phyloP scores from a whole-genome alignment of 2,329 filamentous ascomycete genomes.

The Diatrype stigma region DNA sequence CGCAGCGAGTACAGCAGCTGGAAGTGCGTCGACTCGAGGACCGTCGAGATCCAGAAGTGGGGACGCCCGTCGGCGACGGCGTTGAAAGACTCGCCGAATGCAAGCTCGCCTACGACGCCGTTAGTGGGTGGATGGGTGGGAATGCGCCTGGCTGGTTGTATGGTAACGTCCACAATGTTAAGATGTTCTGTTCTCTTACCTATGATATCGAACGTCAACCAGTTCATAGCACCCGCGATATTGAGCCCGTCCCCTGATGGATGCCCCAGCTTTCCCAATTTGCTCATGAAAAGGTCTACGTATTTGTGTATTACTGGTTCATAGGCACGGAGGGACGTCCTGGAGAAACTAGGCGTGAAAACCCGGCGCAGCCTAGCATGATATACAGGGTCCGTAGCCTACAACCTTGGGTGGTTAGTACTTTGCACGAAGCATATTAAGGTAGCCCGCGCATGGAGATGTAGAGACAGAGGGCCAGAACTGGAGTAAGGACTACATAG shows the following conservation, averaged over 20 bases:
- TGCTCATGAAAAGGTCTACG: conserved; percentile 11
- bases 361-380: conserved; percentile 14
- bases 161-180: too few species aligned
- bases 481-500: neutral
- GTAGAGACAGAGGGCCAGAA: neutral
- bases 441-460: too few species aligned
- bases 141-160: too few species aligned
- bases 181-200: conserved; percentile 13
- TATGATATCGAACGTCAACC: conserved; percentile 28
- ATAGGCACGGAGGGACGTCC: conserved; percentile 15
- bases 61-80: conserved; percentile 16
- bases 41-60: conserved; percentile 22
- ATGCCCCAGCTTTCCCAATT: conserved; percentile 10
- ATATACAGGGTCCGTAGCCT: conserved; percentile 8
- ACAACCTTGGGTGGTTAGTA: neutral
- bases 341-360: conserved; percentile 15
- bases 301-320: conserved; percentile 20
- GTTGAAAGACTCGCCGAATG: conserved; percentile 22
- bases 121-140: neutral
- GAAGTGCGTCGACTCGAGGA: conserved; percentile 18
- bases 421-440: too few species aligned
- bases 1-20: conserved; percentile 15
- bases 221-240: conserved; percentile 17
- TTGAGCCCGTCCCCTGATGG: conserved; percentile 18
- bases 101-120: conserved; percentile 17